Conservation (phyloP, 768 basidiomycete genomes). For the Suillus occidentalis region DNA sequence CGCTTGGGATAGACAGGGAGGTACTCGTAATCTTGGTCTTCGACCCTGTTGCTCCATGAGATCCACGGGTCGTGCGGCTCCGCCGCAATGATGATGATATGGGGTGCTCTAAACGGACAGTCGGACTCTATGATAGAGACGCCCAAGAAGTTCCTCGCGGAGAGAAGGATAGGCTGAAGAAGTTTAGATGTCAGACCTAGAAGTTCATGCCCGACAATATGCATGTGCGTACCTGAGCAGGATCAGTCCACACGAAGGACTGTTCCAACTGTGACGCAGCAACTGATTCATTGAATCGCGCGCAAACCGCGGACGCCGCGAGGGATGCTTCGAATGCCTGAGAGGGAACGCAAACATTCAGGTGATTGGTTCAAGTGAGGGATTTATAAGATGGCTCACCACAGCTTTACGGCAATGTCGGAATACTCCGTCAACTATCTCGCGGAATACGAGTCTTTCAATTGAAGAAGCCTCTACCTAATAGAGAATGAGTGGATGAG, state of each 20-base stretch:
- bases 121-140: constrained; percentile 45
- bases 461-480: constrained; percentile 26
- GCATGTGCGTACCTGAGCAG: constrained; percentile 43
- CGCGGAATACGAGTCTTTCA: constrained; percentile 32
- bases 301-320: constrained; percentile 36
- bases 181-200: background rate
- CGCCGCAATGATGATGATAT: constrained; percentile 44
- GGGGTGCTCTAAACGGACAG: constrained; percentile 42
- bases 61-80: constrained; percentile 42
- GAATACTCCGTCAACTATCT: constrained; percentile 37
- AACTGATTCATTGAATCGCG: constrained; percentile 38
- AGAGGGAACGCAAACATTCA: constrained; percentile 7
- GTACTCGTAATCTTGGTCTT: constrained; percentile 8
- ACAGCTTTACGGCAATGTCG: constrained; percentile 38
- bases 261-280: constrained; percentile 36
- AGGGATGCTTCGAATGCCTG: constrained; percentile 44
- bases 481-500: background rate
- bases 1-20: constrained; percentile 5
- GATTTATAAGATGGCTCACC: constrained; percentile 31
- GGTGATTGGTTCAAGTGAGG: constrained; percentile 6
- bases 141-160: constrained; percentile 25
- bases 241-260: constrained; percentile 50
- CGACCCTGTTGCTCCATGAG: constrained; percentile 32
- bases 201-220: background rate
- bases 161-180: constrained; percentile 35